phyloP scores from a whole-genome alignment of 495 filamentous ascomycete species.

The Corynascus novoguineensis region DNA sequence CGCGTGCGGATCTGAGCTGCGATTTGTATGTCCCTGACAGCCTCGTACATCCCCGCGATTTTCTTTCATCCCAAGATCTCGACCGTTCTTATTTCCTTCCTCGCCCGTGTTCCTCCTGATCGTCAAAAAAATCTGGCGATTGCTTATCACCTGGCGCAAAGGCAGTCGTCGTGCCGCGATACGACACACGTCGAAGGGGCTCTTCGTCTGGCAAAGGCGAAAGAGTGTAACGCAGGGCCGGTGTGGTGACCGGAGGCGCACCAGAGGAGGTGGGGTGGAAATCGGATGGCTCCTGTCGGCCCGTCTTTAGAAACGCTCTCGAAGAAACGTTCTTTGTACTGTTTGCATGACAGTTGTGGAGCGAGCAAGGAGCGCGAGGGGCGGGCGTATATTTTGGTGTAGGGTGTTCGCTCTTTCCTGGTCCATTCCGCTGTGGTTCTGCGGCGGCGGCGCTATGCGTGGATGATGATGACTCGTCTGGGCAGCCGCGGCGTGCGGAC shows the following conservation, averaged over 20 bases:
- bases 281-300: not conserved
- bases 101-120: not conserved
- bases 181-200: not conserved
- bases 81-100: not conserved
- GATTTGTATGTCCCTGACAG: not conserved
- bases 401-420: not conserved
- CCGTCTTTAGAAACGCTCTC: not conserved
- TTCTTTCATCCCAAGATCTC: conserved; percentile 1
- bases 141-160: not conserved
- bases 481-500: not conserved
- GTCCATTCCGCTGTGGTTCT: not conserved
- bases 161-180: not conserved
- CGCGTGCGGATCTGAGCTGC: not conserved
- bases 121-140: conserved; percentile 11
- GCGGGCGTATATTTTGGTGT: not conserved
- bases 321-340: not conserved
- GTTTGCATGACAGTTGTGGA: conserved; percentile 8
- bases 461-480: not conserved
- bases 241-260: not conserved
- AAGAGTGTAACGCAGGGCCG: not conserved
- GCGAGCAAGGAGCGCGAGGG: not conserved
- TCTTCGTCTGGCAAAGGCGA: not conserved
- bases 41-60: not conserved
- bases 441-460: not conserved
- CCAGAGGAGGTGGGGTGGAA: conserved; percentile 9